A percentile compares a stretch with the other conserved stretches of the same genome.
These are phyloP conservation scores for Schwanniomyces occidentalis DNA, from an alignment of 805 yeast species.

Conservation along the genomic window DNA sequence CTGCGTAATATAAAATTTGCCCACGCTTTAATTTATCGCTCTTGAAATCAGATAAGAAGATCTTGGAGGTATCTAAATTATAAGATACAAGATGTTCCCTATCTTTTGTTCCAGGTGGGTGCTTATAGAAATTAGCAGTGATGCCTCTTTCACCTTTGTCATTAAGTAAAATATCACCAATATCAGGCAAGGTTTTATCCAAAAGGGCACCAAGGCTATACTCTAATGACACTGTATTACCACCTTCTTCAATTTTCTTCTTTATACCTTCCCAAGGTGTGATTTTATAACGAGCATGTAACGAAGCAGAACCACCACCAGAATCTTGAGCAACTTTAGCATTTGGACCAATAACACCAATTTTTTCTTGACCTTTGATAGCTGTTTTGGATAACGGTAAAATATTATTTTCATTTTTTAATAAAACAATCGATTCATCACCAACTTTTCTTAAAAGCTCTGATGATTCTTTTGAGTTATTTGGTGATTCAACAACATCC, in stretches of 20 bases:
- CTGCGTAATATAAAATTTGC: slow-evolving; percentile 39
- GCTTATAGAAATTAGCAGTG: slow-evolving; percentile 17
- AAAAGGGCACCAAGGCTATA: slow-evolving; percentile 37
- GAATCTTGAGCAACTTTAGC: slow-evolving; percentile 50
- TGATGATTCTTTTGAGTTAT: slow-evolving; percentile 49
- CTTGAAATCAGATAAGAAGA: slow-evolving; percentile 24
- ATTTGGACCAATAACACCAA: slow-evolving; percentile 61
- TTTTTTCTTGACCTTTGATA: slow-evolving; percentile 23
- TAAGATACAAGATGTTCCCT: slow-evolving; percentile 17
- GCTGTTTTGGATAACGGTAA: slow-evolving; percentile 44
- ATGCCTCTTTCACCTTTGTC: slow-evolving; percentile 24
- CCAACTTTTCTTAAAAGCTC: slow-evolving; percentile 45
- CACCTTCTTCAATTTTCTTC: slow-evolving; percentile 25
- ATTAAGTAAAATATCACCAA: slow-evolving; percentile 18
- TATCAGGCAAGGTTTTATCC: slow-evolving; percentile 31
- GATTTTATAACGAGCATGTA: slow-evolving; percentile 47
- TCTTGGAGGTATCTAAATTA: slow-evolving; percentile 19
- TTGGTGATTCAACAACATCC: slow-evolving; percentile 34
- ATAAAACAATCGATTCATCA: slow-evolving; percentile 53
- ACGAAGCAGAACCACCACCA: slow-evolving; percentile 66
- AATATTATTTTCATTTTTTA: slow-evolving; percentile 50
- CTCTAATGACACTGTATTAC: slow-evolving; percentile 19
- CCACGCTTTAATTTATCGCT: slow-evolving; percentile 18
- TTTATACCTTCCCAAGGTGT: slow-evolving; percentile 50
- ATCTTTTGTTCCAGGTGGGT: slow-evolving; percentile 15